Evolutionary conservation across 164 flowering plant genomes (phyloP).

Genomic region (Stephania japonica): DNA sequence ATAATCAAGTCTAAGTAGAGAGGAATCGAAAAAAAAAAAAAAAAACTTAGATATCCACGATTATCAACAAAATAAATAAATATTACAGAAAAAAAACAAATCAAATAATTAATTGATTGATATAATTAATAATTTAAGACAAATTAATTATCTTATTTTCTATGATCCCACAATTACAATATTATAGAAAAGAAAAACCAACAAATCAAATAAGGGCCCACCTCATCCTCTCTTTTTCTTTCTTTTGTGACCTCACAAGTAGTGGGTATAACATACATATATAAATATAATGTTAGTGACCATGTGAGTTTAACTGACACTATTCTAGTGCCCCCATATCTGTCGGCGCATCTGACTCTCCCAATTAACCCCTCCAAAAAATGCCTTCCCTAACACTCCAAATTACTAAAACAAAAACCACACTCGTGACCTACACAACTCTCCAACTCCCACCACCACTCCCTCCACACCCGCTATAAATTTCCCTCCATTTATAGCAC

Average conservation of each 20-base stretch:
- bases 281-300: slow-evolving; percentile 2
- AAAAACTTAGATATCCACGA: background rate
- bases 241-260: background rate
- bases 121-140: no score
- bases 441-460: background rate
- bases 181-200: background rate
- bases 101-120: no score
- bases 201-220: background rate
- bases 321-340: background rate
- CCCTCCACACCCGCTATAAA: slow-evolving; percentile 3
- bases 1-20: no score
- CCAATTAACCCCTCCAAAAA: background rate
- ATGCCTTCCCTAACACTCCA: no score
- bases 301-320: slow-evolving; percentile 28
- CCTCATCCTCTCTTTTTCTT: background rate
- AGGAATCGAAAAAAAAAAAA: background rate
- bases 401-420: no score
- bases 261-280: no score
- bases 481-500: background rate
- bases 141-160: no score
- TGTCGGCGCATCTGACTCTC: slow-evolving; percentile 16
- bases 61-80: no score
- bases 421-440: background rate
- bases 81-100: no score
- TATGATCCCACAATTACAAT: no score